Conservation (phyloP, 2,329 filamentous ascomycete species). For the Tolypocladium inflatum region DNA sequence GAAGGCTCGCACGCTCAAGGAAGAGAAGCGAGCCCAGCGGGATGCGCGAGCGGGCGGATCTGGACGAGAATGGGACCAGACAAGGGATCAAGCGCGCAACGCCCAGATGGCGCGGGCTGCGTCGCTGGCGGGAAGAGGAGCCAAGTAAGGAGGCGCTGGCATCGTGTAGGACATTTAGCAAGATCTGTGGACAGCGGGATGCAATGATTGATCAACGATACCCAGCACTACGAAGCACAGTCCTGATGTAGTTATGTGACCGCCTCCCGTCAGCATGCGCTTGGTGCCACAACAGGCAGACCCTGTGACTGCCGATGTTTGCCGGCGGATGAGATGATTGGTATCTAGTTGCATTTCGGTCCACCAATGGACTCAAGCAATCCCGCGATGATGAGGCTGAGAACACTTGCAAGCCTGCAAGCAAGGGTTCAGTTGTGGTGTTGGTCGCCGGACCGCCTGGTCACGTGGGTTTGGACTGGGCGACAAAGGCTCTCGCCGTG, state of each 20-base stretch:
- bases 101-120: conserved; percentile 44
- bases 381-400: neutral
- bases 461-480: neutral
- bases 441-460: neutral
- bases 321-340: neutral
- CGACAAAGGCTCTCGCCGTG: neutral
- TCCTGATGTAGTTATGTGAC: neutral
- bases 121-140: conserved; percentile 46
- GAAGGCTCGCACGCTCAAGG: conserved; percentile 63
- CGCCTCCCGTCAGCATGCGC: neutral
- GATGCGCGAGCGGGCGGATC: conserved; percentile 43
- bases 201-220: neutral
- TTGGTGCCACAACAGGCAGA: neutral
- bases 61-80: conserved; percentile 47
- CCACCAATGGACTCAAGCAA: neutral
- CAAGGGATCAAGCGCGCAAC: conserved; percentile 39
- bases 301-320: neutral
- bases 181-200: neutral
- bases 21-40: conserved; percentile 51
- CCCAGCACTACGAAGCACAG: neutral
- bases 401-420: neutral
- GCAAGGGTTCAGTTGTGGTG: neutral
- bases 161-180: neutral
- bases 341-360: neutral
- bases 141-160: conserved; percentile 29